Conservation (phyloP, 306 rosid genomes). For the Fagus crenata region DNA sequence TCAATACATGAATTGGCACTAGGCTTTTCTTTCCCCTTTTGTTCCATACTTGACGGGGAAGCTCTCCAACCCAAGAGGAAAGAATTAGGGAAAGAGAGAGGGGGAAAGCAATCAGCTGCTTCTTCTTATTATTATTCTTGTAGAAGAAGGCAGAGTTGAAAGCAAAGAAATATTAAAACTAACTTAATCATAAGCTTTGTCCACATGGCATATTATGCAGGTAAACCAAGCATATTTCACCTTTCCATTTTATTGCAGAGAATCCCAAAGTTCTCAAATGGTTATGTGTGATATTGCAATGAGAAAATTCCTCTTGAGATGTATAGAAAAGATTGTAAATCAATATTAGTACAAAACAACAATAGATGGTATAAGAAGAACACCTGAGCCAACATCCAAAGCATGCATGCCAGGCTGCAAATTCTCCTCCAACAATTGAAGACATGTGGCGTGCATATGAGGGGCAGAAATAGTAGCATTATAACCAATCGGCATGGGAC, state of each 20-base stretch:
- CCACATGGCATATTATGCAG: neutral
- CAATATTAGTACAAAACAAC: neutral
- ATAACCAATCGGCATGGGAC: conserved; percentile 79
- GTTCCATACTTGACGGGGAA: neutral
- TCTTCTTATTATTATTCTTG: neutral
- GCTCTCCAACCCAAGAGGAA: neutral
- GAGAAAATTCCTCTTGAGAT: neutral
- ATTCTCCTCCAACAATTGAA: conserved; percentile 75
- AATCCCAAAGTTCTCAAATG: neutral
- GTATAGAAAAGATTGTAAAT: neutral
- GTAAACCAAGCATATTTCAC: neutral
- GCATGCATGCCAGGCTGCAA: conserved; percentile 92
- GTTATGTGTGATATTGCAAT: neutral
- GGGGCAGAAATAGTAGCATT: conserved; percentile 99
- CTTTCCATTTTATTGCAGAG: neutral
- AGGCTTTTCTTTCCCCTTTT: neutral
- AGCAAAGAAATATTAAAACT: neutral
- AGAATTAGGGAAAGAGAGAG: neutral
- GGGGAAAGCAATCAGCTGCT: neutral
- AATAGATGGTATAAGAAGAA: conserved; percentile 11
- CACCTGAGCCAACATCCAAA: conserved; percentile 94
- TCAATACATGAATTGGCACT: neutral
- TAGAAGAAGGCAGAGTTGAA: neutral
- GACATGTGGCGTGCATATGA: conserved; percentile 96
- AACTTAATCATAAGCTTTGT: neutral